A percentile compares a stretch with the other conserved stretches of the same genome.
phyloP scores from a whole-genome alignment of 2,329 filamentous ascomycete genomes.

The Hymenoscyphus repandus region DNA sequence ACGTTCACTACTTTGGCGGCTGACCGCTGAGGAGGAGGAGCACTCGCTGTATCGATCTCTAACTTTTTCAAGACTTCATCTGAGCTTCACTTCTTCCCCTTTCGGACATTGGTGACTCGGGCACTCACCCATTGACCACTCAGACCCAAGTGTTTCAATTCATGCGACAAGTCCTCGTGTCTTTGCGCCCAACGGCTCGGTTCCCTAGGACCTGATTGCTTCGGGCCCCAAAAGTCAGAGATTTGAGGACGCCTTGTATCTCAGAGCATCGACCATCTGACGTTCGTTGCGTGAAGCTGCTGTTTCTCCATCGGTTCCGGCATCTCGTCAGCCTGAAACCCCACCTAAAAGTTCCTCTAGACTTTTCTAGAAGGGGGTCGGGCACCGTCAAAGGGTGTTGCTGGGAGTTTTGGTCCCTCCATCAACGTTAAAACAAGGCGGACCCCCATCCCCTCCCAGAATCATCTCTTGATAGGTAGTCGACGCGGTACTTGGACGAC shows the following conservation, averaged over 20 bases:
- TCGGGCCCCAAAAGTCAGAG: background rate
- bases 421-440: slow-evolving; percentile 14
- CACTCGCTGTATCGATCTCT: background rate
- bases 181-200: slow-evolving; percentile 7
- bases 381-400: slow-evolving; percentile 5
- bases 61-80: background rate
- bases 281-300: slow-evolving; percentile 14
- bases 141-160: slow-evolving; percentile 13
- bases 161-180: slow-evolving; percentile 13
- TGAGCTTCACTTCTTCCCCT: background rate
- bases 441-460: background rate
- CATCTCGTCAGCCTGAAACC: slow-evolving; percentile 6
- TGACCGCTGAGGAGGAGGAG: background rate
- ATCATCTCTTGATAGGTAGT: slow-evolving; percentile 2
- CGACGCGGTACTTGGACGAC: slow-evolving; percentile 7
- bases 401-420: slow-evolving; percentile 2
- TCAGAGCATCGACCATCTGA: slow-evolving; percentile 12
- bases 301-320: slow-evolving; percentile 14
- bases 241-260: background rate
- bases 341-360: background rate
- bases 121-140: slow-evolving; percentile 6
- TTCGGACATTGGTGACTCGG: background rate
- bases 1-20: background rate
- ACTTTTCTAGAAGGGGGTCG: slow-evolving; percentile 18
- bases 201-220: background rate